Conservation (phyloP, 805 yeast genomes). For the Hanseniaspora mollemarum region DNA sequence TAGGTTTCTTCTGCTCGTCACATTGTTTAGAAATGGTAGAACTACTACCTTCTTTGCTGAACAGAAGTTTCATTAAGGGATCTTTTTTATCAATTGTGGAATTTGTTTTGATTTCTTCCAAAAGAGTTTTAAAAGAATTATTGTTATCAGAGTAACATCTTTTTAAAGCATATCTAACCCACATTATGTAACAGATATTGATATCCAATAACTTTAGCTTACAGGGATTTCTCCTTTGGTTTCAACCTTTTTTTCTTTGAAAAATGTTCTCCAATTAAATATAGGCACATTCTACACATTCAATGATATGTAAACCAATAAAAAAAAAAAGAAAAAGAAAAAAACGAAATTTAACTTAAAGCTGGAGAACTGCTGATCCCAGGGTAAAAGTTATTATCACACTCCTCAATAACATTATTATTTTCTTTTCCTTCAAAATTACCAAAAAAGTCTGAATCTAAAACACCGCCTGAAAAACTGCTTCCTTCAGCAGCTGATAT, state of each 20-base stretch:
- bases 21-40: too few species aligned
- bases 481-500: not conserved
- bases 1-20: too few species aligned
- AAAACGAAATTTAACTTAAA: not conserved
- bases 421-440: not conserved
- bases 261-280: too few species aligned
- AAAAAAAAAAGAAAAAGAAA: not conserved
- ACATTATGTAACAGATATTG: too few species aligned
- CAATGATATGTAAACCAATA: not conserved
- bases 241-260: too few species aligned
- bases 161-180: too few species aligned
- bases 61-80: constrained; percentile 28
- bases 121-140: not conserved
- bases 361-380: not conserved
- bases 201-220: too few species aligned
- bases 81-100: constrained; percentile 22
- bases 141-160: not conserved
- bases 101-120: constrained; percentile 2
- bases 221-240: too few species aligned
- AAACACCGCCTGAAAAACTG: not conserved
- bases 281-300: too few species aligned
- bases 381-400: not conserved
- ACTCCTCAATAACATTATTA: not conserved
- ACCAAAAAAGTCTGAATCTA: not conserved
- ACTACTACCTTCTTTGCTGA: constrained; percentile 32